Base-by-base conservation (phyloP, 1,284 basidiomycete species). In the Abortiporus biennis region DNA sequence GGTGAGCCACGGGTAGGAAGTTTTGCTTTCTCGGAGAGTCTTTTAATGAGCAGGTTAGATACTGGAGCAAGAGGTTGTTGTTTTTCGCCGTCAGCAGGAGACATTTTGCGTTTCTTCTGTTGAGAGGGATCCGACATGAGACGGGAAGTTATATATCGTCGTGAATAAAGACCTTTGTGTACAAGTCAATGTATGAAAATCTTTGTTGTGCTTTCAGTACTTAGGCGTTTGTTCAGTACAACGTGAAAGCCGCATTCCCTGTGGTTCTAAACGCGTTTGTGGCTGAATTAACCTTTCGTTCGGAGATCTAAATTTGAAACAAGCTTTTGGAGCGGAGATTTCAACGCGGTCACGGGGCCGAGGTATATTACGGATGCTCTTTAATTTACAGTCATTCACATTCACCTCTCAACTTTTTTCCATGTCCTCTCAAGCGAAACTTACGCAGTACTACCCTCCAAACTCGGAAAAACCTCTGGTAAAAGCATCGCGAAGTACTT, bases 1-100 rank as follows among this genome's bases (percentile, higher is more conserved):
- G 80, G 64, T 4, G 90, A 93, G 1, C 95, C 95, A 45, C 91
- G 78, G 9, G 89, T 93, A 0, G 96, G 95, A 20, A 96, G 60
- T 48, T 66, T 86, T 13, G 92, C 96, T 53, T 83, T 84, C 11
- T 83, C 76, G 1, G 88, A 88, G 36, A 89, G 80, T 27, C 84
- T 78, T 60, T 96, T 95, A 54, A 99, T 81, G 49, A 92, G 78
- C 15, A 98, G 79, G 36, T 71, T 71, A 2, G 71, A 56, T 3
- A 63, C 54, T 19, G 74, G 72, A 3, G 70, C 65, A 35, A 62
- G 45, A 9, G 52, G 45, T 13, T 49, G 45, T 24, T 47, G 44
- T 27, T 44, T 48, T 31, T 58, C 49, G 8, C 44, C 44, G 17
- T 58, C 48, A 27, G 56, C 62, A 2, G 65, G 55, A 21, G 68